Evolutionary conservation across 768 basidiomycete species (phyloP).

Genomic region (Rhizopogon roseolus): DNA sequence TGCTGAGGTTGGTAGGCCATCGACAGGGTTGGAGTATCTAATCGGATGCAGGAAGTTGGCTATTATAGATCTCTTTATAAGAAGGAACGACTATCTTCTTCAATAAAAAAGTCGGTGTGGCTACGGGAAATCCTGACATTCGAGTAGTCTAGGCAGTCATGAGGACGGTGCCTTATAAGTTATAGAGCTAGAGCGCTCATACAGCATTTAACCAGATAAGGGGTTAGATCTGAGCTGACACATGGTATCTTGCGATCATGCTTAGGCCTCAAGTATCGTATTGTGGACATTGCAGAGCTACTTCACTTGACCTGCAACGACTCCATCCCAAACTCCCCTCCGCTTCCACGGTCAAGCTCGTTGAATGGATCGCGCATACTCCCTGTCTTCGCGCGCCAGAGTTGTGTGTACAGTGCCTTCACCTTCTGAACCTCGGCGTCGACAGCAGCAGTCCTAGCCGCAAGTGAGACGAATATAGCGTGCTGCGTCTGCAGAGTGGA

Average conservation of each 20-base stretch:
- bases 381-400: slow-evolving; percentile 77
- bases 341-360: slow-evolving; percentile 34
- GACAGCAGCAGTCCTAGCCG: slow-evolving; percentile 68
- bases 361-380: slow-evolving; percentile 83
- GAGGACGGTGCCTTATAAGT: neutral
- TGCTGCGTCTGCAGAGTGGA: slow-evolving; percentile 80
- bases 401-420: slow-evolving; percentile 67
- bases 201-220: neutral
- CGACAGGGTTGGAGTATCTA: neutral
- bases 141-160: too few relatives aligned
- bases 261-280: neutral
- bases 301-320: slow-evolving; percentile 18
- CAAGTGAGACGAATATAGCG: slow-evolving; percentile 69
- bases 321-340: slow-evolving; percentile 41
- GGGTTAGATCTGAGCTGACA: neutral
- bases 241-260: too few relatives aligned
- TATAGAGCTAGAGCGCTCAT: neutral
- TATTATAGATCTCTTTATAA: too few relatives aligned
- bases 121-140: neutral
- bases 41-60: neutral
- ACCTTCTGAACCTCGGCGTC: slow-evolving; percentile 75
- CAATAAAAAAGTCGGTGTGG: too few relatives aligned
- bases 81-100: too few relatives aligned
- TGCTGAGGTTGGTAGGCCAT: slow-evolving; percentile 17
- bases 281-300: neutral